These are phyloP conservation scores for Globisporangium yorkense DNA, from an alignment of 352 stramenopile genomes.

Conservation along the genomic window DNA sequence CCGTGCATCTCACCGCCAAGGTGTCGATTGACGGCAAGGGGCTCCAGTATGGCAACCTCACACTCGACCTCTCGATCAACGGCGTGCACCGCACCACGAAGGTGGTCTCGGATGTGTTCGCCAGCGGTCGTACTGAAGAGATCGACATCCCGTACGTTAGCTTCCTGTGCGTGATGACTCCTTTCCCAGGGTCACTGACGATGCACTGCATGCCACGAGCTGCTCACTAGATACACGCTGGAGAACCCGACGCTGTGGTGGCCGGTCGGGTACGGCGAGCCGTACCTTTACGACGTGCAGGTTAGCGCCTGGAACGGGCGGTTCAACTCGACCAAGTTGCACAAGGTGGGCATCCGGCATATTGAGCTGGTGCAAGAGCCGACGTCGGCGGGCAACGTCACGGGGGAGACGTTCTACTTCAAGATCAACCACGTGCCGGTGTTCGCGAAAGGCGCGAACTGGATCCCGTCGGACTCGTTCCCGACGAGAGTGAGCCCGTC, in stretches of 20 bases:
- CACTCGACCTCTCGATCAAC: constrained; percentile 46
- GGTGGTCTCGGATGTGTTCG: constrained; percentile 11
- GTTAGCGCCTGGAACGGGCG: constrained; percentile 26
- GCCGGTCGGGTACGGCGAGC: constrained; percentile 50
- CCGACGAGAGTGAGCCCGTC: constrained; percentile 39
- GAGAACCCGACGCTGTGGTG: constrained; percentile 64
- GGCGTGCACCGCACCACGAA: constrained; percentile 18
- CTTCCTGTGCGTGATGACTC: background rate
- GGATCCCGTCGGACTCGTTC: constrained; percentile 75
- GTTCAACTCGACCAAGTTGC: constrained; percentile 28
- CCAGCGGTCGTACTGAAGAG: constrained; percentile 10
- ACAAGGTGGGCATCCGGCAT: constrained; percentile 50
- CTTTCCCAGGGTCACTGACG: background rate
- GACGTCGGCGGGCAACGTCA: constrained; percentile 32
- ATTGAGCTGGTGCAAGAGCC: constrained; percentile 57
- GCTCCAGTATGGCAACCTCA: constrained; percentile 25
- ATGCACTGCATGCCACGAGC: background rate
- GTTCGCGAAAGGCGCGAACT: constrained; percentile 78
- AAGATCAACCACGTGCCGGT: constrained; percentile 57
- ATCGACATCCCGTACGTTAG: constrained; percentile 32
- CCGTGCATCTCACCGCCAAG: constrained; percentile 33
- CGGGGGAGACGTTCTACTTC: constrained; percentile 70
- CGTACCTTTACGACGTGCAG: constrained; percentile 55
- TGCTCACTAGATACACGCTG: constrained; percentile 26
- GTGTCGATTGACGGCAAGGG: constrained; percentile 27